phyloP scores from a whole-genome alignment of 202 grass and related monocot species.

The Musa balbisiana region DNA sequence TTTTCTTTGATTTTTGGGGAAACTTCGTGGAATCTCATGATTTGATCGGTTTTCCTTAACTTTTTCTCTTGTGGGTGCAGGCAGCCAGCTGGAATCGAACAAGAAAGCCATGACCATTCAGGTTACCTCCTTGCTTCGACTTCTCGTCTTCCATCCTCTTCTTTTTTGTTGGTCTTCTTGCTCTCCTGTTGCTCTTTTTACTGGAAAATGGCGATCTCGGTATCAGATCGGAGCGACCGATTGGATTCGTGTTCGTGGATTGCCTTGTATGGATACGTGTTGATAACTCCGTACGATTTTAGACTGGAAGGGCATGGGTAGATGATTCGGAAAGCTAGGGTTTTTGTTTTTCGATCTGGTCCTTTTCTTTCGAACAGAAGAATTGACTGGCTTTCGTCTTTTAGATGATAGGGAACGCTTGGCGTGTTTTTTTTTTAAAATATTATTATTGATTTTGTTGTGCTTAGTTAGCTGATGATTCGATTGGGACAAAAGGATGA shows the following conservation, averaged over 20 bases:
- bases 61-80: constrained; percentile 8
- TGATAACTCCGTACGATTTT: too few relatives aligned
- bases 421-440: too few relatives aligned
- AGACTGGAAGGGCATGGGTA: neutral
- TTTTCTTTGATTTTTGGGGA: neutral
- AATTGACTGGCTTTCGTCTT: neutral
- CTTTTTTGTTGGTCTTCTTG: neutral
- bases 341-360: neutral
- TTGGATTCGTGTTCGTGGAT: neutral
- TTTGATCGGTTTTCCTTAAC: neutral
- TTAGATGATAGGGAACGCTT: neutral
- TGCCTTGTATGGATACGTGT: too few relatives aligned
- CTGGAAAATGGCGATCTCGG: neutral
- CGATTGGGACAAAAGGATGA: too few relatives aligned
- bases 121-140: constrained; percentile 24
- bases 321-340: neutral
- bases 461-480: too few relatives aligned
- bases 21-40: neutral
- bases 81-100: constrained; percentile 82
- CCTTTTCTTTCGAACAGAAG: neutral
- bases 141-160: neutral
- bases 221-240: neutral
- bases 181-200: neutral
- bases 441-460: too few relatives aligned
- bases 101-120: constrained; percentile 96